Base-by-base conservation (phyloP, 2,329 filamentous ascomycete genomes). In the Fusarium sacchari region DNA sequence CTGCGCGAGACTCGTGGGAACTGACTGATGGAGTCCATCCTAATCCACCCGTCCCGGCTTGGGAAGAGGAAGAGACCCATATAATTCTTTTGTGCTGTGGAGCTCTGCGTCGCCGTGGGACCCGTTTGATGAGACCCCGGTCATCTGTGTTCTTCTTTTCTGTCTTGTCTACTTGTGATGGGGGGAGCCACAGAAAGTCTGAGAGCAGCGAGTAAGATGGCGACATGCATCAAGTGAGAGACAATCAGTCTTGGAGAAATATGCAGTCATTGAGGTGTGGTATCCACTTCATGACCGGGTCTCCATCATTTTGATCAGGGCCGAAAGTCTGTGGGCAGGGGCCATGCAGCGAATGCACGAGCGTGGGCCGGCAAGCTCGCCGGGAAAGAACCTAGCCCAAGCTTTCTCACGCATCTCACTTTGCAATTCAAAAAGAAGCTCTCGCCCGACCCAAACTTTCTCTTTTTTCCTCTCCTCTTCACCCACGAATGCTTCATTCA, bases 401-500 rank as follows among this genome's bases (percentile, higher is more conserved):
- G 72, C 72, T 59, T 34, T 34, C 55, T 75, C 68, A 66, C 65
- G 64, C 64, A 65, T 69, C 64, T 73, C 42, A 58, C 61, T 71
- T 61, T 46, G 64, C 74, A 78, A 82, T 83, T 81, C 80, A 83
- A 83, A 83, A 82, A 83, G 76, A 80, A 78, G 76, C 80, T 79
- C 79, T 81, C 80, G 73, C 81, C 82, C 78, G 44, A 67, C 76
- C 76, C 72, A 58, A 62, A 73, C 66, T 76, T 69, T 76, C 76
- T 79, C 79, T 78, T 80, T 79, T 80, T 81, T 78, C 75, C 79
- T 80, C 80, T 80, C 75, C 77, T 79, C 81, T 78, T 82, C 82
- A 87, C 85, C 85, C 85, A 86, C 85, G 85, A 85, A 86, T 86
- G 85, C 80, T 83, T 83, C 81, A 78, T 79, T 80, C 81, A 80